phyloP scores from a whole-genome alignment of 2,329 filamentous ascomycete genomes.

The Penicillium sp. region DNA sequence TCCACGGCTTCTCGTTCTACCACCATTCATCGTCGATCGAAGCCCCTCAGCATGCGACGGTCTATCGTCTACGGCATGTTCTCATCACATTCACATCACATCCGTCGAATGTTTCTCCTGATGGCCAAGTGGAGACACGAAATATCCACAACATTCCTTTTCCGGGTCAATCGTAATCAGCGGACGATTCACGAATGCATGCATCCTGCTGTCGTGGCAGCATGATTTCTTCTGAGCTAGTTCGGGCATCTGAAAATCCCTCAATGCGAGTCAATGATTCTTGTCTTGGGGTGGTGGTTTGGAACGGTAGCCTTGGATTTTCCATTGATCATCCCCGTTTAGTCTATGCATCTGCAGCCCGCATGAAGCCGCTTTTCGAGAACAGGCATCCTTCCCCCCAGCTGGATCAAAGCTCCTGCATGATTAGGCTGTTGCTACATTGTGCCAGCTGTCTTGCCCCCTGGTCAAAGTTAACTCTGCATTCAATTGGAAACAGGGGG shows the following conservation, averaged over 20 bases:
- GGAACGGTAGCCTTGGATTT: constrained; percentile 35
- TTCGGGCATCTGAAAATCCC: constrained; percentile 42
- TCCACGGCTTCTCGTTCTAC: constrained; percentile 28
- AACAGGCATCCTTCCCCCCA: constrained; percentile 30
- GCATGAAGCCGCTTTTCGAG: constrained; percentile 31
- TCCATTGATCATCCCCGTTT: constrained; percentile 37
- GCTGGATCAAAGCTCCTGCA: constrained; percentile 41
- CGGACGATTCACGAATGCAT: constrained; percentile 45
- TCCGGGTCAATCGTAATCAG: constrained; percentile 38
- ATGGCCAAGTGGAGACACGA: constrained; percentile 46
- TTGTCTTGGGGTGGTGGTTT: constrained; percentile 32
- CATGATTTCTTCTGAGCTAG: constrained; percentile 35
- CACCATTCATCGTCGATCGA: constrained; percentile 38
- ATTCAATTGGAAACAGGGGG: constrained; percentile 18
- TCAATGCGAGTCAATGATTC: constrained; percentile 33
- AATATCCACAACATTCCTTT: constrained; percentile 37
- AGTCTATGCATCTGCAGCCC: constrained; percentile 34
- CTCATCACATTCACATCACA: constrained; percentile 35
- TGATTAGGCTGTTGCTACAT: constrained; percentile 32
- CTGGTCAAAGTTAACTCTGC: constrained; percentile 32
- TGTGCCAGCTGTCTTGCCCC: constrained; percentile 40
- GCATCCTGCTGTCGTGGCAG: constrained; percentile 45
- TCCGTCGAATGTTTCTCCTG: constrained; percentile 34
- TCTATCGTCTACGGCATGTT: constrained; percentile 40
- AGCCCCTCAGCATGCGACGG: constrained; percentile 36